Percentiles rank a stretch among this genome's conserved stretches.
phyloP scores from a whole-genome alignment of 2,329 filamentous ascomycete genomes.

The Pyricularia pennisetigena region DNA sequence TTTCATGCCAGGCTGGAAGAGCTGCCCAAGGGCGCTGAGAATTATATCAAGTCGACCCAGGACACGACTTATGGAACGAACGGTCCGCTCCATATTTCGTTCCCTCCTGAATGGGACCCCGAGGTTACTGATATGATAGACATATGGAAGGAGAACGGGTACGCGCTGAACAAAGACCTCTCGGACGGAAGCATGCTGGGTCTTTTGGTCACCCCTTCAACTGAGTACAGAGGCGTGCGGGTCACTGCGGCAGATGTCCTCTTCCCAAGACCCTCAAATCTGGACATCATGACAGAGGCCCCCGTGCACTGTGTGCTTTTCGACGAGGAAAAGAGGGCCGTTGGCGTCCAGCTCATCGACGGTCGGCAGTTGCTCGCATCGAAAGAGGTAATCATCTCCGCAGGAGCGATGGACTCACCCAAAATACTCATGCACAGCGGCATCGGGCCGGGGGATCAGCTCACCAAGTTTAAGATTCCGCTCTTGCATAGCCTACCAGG shows the following conservation, averaged over 20 bases:
- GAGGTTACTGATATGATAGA: conserved; percentile 26
- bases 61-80: conserved; percentile 27
- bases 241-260: conserved; percentile 32
- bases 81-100: conserved; percentile 28
- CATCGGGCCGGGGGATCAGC: conserved; percentile 43
- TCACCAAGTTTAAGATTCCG: conserved; percentile 39
- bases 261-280: conserved; percentile 39
- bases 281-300: conserved; percentile 78
- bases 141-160: conserved; percentile 27
- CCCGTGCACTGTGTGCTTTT: conserved; percentile 81
- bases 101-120: conserved; percentile 27
- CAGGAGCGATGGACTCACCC: conserved; percentile 74
- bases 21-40: conserved; percentile 17
- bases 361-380: conserved; percentile 36
- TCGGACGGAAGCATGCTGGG: conserved; percentile 39
- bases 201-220: conserved; percentile 28
- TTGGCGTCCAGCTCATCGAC: conserved; percentile 58
- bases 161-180: conserved; percentile 30
- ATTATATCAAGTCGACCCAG: conserved; percentile 25
- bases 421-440: conserved; percentile 52
- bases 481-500: conserved; percentile 46
- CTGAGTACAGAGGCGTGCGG: conserved; percentile 27
- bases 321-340: conserved; percentile 53
- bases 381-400: conserved; percentile 68
- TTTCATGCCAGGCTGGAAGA: conserved; percentile 22